phyloP scores from a whole-genome alignment of 768 basidiomycete species.

The Rhizopogon sp. region DNA sequence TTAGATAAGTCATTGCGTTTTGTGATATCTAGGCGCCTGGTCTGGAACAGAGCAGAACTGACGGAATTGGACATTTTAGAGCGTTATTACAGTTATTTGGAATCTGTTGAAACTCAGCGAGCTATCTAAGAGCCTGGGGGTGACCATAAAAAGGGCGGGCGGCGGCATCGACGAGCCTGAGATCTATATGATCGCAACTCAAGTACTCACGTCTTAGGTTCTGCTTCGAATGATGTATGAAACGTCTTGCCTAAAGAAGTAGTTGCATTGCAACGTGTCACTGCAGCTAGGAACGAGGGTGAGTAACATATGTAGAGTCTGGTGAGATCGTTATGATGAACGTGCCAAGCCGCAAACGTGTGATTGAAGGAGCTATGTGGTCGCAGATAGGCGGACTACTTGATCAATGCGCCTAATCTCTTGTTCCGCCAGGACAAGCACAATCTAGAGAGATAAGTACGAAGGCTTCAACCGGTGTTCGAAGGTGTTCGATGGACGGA shows the following conservation, averaged over 20 bases:
- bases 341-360: background rate
- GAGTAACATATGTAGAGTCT: background rate
- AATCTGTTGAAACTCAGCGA: background rate
- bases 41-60: no score
- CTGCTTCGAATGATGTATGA: constrained; percentile 1
- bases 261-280: background rate
- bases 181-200: background rate
- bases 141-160: background rate
- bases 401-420: background rate
- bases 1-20: background rate
- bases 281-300: background rate
- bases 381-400: background rate
- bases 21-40: no score
- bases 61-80: no score
- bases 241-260: background rate
- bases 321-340: background rate
- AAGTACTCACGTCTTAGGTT: no score
- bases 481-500: no score
- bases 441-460: background rate
- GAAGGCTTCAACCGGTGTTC: background rate
- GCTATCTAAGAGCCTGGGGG: background rate
- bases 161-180: background rate
- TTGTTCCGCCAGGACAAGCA: background rate
- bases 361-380: background rate
- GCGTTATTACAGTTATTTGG: background rate